Percentiles rank a stretch among this genome's conserved stretches.
phyloP scores from a whole-genome alignment of 148 eudicot species.

The Chenopodium album region DNA sequence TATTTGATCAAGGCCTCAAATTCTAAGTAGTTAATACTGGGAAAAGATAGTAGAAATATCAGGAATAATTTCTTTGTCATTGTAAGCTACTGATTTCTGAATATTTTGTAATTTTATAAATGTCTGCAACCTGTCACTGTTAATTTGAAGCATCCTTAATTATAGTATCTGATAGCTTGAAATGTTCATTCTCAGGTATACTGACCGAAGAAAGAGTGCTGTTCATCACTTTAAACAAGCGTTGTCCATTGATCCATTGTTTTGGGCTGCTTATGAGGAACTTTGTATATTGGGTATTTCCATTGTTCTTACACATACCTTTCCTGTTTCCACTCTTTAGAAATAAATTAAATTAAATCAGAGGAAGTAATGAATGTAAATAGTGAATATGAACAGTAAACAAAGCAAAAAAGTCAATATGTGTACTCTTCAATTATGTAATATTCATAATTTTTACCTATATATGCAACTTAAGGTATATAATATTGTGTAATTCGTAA shows the following conservation, averaged over 20 bases:
- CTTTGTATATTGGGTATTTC: constrained; percentile 79
- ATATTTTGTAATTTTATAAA: not conserved
- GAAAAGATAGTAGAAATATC: not conserved
- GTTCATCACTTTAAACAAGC: constrained; percentile 92
- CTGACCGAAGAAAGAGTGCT: constrained; percentile 77
- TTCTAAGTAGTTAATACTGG: not conserved
- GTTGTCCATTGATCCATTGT: constrained; percentile 74
- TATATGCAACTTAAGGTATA: too few relatives aligned
- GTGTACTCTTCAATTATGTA: too few relatives aligned
- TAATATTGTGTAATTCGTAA: too few relatives aligned
- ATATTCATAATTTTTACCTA: too few relatives aligned
- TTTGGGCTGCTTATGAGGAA: constrained; percentile 98
- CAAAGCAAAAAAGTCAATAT: too few relatives aligned
- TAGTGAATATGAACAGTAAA: too few relatives aligned
- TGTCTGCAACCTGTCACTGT: not conserved
- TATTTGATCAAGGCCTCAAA: not conserved
- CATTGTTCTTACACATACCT: not conserved
- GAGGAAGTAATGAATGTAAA: too few relatives aligned
- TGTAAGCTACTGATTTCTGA: not conserved
- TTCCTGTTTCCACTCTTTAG: not conserved
- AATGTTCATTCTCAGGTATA: constrained; percentile 56
- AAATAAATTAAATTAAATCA: not conserved
- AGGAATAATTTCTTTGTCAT: not conserved
- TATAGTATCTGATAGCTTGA: not conserved
- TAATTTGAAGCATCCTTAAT: not conserved